phyloP scores from a whole-genome alignment of 495 filamentous ascomycete species.

The Polyplosphaeria fusca region DNA sequence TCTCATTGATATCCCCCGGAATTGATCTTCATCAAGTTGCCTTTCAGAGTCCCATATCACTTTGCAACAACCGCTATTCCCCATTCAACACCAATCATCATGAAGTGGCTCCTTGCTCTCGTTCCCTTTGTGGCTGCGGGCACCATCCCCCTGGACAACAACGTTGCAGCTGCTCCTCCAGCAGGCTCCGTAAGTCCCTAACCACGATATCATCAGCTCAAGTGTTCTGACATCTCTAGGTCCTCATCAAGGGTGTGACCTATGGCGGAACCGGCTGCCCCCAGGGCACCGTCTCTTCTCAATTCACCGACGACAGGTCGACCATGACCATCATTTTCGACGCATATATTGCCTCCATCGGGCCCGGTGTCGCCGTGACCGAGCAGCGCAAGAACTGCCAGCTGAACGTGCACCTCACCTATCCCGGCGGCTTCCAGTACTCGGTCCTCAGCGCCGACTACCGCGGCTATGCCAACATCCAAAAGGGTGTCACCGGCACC shows the following conservation, averaged over 20 bases:
- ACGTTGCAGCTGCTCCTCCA: conserved; percentile 20
- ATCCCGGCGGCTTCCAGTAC: conserved; percentile 53
- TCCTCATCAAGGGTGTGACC: conserved; percentile 42
- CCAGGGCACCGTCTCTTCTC: conserved; percentile 49
- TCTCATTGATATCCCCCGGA: conserved; percentile 11
- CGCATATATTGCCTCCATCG: conserved; percentile 48
- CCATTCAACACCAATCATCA: conserved; percentile 21
- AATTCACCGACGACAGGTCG: conserved; percentile 51
- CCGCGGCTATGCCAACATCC: conserved; percentile 49
- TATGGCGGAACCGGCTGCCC: conserved; percentile 57
- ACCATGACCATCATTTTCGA: conserved; percentile 50
- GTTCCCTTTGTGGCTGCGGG: conserved; percentile 27
- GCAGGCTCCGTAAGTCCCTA: conserved; percentile 5
- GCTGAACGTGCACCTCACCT: conserved; percentile 50
- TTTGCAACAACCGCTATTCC: neutral
- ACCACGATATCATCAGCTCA: neutral
- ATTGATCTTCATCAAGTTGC: conserved; percentile 28
- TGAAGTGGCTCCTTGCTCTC: conserved; percentile 34
- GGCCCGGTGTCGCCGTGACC: conserved; percentile 40
- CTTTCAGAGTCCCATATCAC: conserved; percentile 11
- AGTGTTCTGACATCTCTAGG: conserved; percentile 9
- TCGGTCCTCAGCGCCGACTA: conserved; percentile 52
- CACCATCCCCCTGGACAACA: neutral
- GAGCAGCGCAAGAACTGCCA: conserved; percentile 52
- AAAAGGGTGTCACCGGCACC: conserved; percentile 45